Base-by-base conservation (phyloP, 192 early-diverging fungal genomes). In the Podila verticillata region DNA sequence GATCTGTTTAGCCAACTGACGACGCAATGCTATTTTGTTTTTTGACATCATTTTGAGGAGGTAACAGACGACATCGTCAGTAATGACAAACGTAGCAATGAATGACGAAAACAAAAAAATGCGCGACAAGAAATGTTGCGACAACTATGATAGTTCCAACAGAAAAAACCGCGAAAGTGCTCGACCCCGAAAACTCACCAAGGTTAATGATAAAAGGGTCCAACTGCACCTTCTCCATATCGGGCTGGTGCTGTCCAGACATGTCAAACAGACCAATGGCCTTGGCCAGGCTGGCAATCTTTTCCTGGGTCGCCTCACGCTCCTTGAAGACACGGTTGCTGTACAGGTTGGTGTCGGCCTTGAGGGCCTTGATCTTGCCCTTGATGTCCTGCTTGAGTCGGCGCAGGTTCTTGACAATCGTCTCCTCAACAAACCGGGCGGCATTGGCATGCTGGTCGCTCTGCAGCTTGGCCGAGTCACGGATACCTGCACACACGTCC, bases 321-420 rank as follows among this genome's bases (percentile, higher is more conserved):
- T 83, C 79, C 30, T 82, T 81, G 60, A 83, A 81, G 17, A 85
- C 71, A 35, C 74, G 73, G 67, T 80, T 83, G 57, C 74, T 61
- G 59, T 72, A 61, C 13, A 87, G 35, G 29, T 54, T 57, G 28
- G 68, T 36, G 35, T 85, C 82, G 6, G 68, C 34, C 65, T 75
- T 77, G 44, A 87, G 56, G 3, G 69, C 81, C 47, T 69, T 71
- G n/a, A 84, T 78, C 61, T 67, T 72, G 63, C 72, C 82, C 44
- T 87, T 87, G 51, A 83, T 85, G 30, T 84, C 68, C 64, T 84
- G 81, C 48, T 72, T 83, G 7, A 87, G 29, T 28, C 78, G 54
- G 7, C 68, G 63, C n/a, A 87, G 22, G 24, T 67, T 68, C 48
- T 75, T 81, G 29, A 84, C 62, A 34, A 85, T 73, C 7, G 70